Conservation (phyloP, 805 yeast species). For the Kazachstania kunashirensis region DNA sequence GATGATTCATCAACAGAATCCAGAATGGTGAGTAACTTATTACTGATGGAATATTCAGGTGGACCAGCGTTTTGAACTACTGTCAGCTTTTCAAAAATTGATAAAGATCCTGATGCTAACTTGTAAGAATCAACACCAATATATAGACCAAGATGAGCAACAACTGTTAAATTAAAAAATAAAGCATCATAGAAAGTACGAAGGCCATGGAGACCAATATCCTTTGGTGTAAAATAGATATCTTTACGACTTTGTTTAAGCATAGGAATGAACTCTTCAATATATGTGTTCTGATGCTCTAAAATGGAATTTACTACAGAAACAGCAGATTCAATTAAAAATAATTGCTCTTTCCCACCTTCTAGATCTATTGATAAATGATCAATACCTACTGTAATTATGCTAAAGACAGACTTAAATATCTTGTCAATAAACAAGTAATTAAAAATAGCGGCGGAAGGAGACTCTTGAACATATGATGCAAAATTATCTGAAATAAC, state of each 20-base stretch:
- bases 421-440: constrained; percentile 52
- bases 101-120: constrained; percentile 46
- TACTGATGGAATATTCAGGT: constrained; percentile 36
- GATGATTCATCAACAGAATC: constrained; percentile 72
- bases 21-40: constrained; percentile 58
- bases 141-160: constrained; percentile 68
- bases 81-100: constrained; percentile 44
- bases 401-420: constrained; percentile 44
- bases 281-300: constrained; percentile 48
- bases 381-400: constrained; percentile 55
- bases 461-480: constrained; percentile 52
- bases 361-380: constrained; percentile 27
- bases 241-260: constrained; percentile 23
- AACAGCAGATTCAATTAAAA: constrained; percentile 36
- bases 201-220: constrained; percentile 48
- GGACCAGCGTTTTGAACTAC: constrained; percentile 20
- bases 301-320: constrained; percentile 38
- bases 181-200: constrained; percentile 63
- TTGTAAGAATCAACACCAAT: constrained; percentile 46
- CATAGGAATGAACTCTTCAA: constrained; percentile 34
- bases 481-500: constrained; percentile 37
- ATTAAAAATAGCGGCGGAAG: constrained; percentile 56
- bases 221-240: constrained; percentile 25
- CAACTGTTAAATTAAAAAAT: constrained; percentile 55
- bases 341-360: constrained; percentile 20